Conservation (phyloP, 140 eudicot genomes). For the Flaveria floridana region DNA sequence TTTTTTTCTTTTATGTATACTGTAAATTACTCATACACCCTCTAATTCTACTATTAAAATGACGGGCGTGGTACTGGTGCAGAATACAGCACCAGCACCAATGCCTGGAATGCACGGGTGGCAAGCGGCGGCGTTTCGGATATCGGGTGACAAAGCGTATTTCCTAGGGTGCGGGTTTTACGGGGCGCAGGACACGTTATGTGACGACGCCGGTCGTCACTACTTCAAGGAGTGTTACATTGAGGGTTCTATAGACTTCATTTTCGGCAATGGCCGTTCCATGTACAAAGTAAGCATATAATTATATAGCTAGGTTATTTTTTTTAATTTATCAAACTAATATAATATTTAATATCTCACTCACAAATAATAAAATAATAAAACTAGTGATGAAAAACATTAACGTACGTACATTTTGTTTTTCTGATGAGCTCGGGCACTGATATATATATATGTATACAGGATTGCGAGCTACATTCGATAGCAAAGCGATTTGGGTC, state of each 20-base stretch:
- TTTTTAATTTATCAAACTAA: too few species aligned
- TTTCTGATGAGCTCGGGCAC: not conserved
- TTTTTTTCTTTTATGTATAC: too few species aligned
- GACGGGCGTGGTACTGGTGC: conserved; percentile 5
- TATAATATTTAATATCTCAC: too few species aligned
- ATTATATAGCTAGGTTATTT: too few species aligned
- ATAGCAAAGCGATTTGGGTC: conserved; percentile 91
- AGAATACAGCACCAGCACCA: conserved; percentile 98
- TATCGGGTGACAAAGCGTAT: conserved; percentile 89
- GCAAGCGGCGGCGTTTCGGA: conserved; percentile 92
- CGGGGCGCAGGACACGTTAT: conserved; percentile 90
- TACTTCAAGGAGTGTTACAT: conserved; percentile 94
- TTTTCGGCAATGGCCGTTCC: conserved; percentile 96
- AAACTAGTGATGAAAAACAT: too few species aligned
- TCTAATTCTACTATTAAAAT: not conserved
- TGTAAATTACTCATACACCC: too few species aligned
- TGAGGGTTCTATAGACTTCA: conserved; percentile 91
- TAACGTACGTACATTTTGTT: too few species aligned
- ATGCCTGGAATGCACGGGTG: conserved; percentile 93
- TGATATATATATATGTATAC: not conserved
- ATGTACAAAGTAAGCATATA: conserved; percentile 71
- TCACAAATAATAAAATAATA: too few species aligned
- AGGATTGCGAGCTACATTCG: conserved; percentile 92
- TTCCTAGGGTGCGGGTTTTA: conserved; percentile 88
- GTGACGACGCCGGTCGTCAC: conserved; percentile 94